Percentiles rank a stretch among this genome's conserved stretches.
phyloP scores from a whole-genome alignment of 352 stramenopile species.

The Saprolegnia parasitica region DNA sequence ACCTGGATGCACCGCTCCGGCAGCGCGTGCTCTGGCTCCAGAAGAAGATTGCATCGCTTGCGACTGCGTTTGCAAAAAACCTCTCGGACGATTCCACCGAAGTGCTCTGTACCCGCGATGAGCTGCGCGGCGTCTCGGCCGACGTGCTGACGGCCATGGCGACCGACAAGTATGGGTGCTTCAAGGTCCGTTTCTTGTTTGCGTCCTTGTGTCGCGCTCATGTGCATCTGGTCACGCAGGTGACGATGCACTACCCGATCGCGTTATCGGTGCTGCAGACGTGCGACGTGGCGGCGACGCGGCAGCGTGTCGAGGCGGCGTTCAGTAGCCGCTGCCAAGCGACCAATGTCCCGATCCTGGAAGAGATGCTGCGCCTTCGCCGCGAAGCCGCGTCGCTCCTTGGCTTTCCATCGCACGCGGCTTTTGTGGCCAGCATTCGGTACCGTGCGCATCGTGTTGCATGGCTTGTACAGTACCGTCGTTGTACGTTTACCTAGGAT shows the following conservation, averaged over 20 bases:
- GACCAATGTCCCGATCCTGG: slow-evolving; percentile 74
- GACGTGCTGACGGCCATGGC: slow-evolving; percentile 72
- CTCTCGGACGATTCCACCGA: slow-evolving; percentile 81
- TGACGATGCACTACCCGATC: slow-evolving; percentile 83
- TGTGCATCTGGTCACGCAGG: not conserved
- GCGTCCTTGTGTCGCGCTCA: no score
- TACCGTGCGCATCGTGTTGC: no score
- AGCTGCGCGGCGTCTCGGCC: slow-evolving; percentile 73
- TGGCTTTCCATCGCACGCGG: slow-evolving; percentile 78
- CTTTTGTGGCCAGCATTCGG: slow-evolving; percentile 79
- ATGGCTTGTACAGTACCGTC: no score
- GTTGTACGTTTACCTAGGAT: no score
- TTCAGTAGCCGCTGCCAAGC: slow-evolving; percentile 82
- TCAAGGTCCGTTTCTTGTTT: slow-evolving; percentile 47
- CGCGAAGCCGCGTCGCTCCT: slow-evolving; percentile 68
- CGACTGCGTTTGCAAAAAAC: slow-evolving; percentile 82
- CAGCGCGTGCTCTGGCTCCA: slow-evolving; percentile 73
- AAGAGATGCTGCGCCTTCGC: slow-evolving; percentile 76
- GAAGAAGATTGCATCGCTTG: slow-evolving; percentile 81
- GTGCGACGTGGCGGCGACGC: slow-evolving; percentile 78
- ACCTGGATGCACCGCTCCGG: slow-evolving; percentile 59
- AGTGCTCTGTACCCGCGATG: slow-evolving; percentile 61
- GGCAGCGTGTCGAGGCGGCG: slow-evolving; percentile 68
- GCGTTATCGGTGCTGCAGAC: slow-evolving; percentile 87
- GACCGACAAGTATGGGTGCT: slow-evolving; percentile 65